Percentiles rank a stretch among this genome's conserved stretches.
These are phyloP conservation scores for Crithidia bombi DNA, from an alignment of 208 protist genomes.

Conservation along the genomic window DNA sequence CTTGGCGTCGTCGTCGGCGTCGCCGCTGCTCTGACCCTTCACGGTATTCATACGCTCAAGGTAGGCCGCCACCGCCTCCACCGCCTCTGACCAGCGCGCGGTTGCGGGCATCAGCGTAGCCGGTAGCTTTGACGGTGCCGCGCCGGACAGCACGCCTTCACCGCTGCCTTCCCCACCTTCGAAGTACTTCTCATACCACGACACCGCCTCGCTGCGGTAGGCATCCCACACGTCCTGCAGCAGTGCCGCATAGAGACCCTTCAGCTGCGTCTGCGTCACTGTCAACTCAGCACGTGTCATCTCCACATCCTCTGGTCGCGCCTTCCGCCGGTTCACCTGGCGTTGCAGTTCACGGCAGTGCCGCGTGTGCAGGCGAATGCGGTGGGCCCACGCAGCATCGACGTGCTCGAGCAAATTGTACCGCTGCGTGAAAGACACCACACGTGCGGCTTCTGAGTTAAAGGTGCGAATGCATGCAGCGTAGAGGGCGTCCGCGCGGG, in stretches of 20 bases:
- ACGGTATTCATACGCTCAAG: constrained; percentile 10
- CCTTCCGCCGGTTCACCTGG: constrained; percentile 4
- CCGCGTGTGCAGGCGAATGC: constrained; percentile 58
- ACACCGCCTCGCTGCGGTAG: constrained; percentile 74
- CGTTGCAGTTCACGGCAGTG: constrained; percentile 30
- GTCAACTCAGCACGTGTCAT: constrained; percentile 23
- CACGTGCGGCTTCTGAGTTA: constrained; percentile 43
- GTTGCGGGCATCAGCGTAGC: constrained; percentile 54
- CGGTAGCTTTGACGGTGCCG: constrained; percentile 43
- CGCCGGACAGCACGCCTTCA: constrained; percentile 29
- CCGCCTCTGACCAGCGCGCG: constrained; percentile 74
- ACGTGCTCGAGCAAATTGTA: constrained; percentile 74
- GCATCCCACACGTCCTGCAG: constrained; percentile 77
- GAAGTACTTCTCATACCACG: constrained; percentile 52
- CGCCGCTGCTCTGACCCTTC: constrained; percentile 2
- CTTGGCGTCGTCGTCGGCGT: neutral
- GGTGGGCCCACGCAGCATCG: constrained; percentile 70
- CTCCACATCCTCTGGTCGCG: constrained; percentile 16
- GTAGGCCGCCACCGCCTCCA: constrained; percentile 65
- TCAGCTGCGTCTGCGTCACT: constrained; percentile 34
- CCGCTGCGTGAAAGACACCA: constrained; percentile 63
- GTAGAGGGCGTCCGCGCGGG: constrained; percentile 66
- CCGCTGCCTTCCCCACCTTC: constrained; percentile 31
- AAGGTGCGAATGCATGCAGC: constrained; percentile 55
- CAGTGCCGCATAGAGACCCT: constrained; percentile 47